Evolutionary conservation across 2,329 filamentous ascomycete species (phyloP), one percentile per base, ranked within the genome.

Genomic region (Beauveria sp.): DNA sequence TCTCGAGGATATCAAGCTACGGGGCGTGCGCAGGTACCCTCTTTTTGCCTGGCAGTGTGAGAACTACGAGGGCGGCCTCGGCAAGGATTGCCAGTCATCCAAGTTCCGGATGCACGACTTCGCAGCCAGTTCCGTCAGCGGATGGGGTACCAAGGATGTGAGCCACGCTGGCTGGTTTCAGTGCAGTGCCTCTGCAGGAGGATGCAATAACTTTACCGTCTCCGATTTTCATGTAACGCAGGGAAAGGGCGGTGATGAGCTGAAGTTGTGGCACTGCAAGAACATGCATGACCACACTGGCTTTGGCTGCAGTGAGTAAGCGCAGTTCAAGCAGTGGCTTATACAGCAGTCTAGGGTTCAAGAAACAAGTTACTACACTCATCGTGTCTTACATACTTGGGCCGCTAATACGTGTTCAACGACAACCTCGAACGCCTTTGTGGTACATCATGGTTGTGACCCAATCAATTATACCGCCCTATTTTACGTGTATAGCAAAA

Each of bases 11-110:
- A 64, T 74, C 51, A 65, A 58, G 16, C 62, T 74, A 16, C 62
- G 67, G n/a, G 62, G 67, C 6, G 52, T 67, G n/a, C 67, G 72
- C 1, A 60, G 67, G 10, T 66, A 69, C 46, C 73, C 73, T 20
- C 69, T 75, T 28, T 74, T 72, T 62, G 66, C 71, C 10, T 72
- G 70, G 66, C 73, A 74, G 63, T 75, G 73, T 61, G 73, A 74
- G 64, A 68, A 73, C 48, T 74, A 72, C 63, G 70, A 70, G 12
- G 72, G 73, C 45, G 68, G 67, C 58, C 67, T 67, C 2, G 73
- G 73, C 34, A 66, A 72, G 64, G 69, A 72, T 62, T 75, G 73
- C 65, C 67, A 75, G 65, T 70, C 70, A 26, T 72, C 69, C 57
- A 64, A 66, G 59, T 74, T 73, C 59, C 68, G 68, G 64, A 67